Base-by-base conservation (phyloP, 805 yeast genomes). In the Candida hungchunana region DNA sequence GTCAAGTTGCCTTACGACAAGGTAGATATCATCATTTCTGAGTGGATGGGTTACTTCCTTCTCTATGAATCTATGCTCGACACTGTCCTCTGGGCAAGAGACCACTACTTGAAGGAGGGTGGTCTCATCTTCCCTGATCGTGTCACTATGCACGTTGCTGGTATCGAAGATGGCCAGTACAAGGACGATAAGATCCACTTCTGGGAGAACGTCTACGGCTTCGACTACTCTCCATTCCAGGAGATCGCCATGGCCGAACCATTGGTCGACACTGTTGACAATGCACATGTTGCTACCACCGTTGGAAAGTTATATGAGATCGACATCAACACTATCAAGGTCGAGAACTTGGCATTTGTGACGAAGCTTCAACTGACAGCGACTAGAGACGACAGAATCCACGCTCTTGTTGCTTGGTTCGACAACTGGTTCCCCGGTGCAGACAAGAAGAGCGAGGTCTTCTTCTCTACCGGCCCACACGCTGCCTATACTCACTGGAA, bases 21-120 rank as follows among this genome's bases (percentile, higher is more conserved):
- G 58, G 99, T 93, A 37, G 99, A 93, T 59, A 90, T 93, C 51
- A 93, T 93, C 48, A 80, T 93, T 42, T 80, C 93, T 46, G 99
- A 93, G 63, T 93, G 99, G 99, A 93, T 93, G 99, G 99, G 99
- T 13, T 93, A 93, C 63, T 93, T 93, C 56, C 64, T 94, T 50
- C 71, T 94, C 38, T 93, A 90, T 59, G 99, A 93, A 71, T 85
- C 96, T 43, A 93, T 93, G 99, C 73, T 93, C 60, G 97, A 93
- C 63, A 87, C 97, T 18, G 98, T 93, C 18, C 67, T 93, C 48
- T 77, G 76, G 50, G 99, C 99, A 23, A 77, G 99, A 64, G 99
- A 93, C 64, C 78, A 73, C 59, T 94, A 88, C 62, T 68, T 85
- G 42, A 66, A 55, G 16, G 58, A 67, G 53, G 95, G 85, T 33